Evolutionary conservation across 208 protist species (phyloP).

Genomic region (Leishmania tropica): DNA sequence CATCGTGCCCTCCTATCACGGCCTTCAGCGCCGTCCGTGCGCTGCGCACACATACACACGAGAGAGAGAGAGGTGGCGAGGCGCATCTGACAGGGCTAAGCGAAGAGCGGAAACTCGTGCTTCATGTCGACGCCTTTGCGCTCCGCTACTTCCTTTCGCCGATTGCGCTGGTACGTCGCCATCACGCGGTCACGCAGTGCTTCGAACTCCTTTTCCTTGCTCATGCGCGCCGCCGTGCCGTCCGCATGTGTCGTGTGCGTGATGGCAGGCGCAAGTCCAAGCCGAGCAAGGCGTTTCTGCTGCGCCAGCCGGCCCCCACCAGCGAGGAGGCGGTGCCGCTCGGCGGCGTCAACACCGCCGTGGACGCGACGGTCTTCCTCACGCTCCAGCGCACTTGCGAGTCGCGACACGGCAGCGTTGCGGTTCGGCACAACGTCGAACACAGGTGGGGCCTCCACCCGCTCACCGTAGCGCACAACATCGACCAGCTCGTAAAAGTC

Average conservation of each 20-base stretch:
- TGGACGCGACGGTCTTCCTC: background rate
- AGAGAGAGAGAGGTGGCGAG: background rate
- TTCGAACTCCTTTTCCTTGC: slow-evolving; percentile 76
- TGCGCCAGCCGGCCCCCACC: slow-evolving; percentile 46
- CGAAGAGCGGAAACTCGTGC: slow-evolving; percentile 76
- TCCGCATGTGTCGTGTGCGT: slow-evolving; percentile 26
- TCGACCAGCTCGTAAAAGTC: slow-evolving; percentile 90
- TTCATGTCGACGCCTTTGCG: slow-evolving; percentile 78
- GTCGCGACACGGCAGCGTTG: slow-evolving; percentile 65
- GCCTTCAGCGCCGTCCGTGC: background rate
- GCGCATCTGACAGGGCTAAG: background rate
- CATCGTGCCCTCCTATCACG: background rate
- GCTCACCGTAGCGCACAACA: slow-evolving; percentile 84
- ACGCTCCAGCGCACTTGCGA: slow-evolving; percentile 52
- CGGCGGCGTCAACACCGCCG: background rate
- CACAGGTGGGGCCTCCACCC: slow-evolving; percentile 86
- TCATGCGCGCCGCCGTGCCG: slow-evolving; percentile 16
- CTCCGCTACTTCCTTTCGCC: slow-evolving; percentile 41
- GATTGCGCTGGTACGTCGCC: slow-evolving; percentile 77
- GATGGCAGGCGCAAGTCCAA: slow-evolving; percentile 57
- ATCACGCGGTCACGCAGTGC: slow-evolving; percentile 74
- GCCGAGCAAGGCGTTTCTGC: slow-evolving; percentile 67
- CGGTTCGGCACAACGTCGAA: slow-evolving; percentile 81
- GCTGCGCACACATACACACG: background rate
- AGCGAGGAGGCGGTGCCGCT: slow-evolving; percentile 35